These are phyloP conservation scores for Amyloporia xantha DNA, from an alignment of 768 basidiomycete genomes.

Conservation along the genomic window DNA sequence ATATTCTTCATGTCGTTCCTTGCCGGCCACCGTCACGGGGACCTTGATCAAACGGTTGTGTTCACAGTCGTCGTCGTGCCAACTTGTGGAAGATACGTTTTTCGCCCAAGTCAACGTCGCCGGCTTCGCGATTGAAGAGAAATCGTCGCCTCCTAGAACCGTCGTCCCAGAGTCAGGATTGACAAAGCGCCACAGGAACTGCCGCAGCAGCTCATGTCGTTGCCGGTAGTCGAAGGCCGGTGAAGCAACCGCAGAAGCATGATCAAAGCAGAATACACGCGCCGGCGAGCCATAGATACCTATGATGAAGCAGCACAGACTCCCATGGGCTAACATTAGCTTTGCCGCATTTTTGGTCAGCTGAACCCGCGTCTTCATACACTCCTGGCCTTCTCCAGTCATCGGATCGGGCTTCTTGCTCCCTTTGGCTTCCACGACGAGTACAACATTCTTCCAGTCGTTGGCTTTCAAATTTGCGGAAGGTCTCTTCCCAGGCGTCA, in stretches of 20 bases:
- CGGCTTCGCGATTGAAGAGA: not conserved
- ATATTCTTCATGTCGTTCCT: not conserved
- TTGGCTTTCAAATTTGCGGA: not conserved
- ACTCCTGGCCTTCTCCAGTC: not conserved
- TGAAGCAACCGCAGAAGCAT: constrained; percentile 5
- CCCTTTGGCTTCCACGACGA: not conserved
- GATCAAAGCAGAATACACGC: constrained; percentile 12
- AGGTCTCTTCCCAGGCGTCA: not conserved
- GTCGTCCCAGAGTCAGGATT: constrained; percentile 2
- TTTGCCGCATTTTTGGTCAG: constrained; percentile 6
- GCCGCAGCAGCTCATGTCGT: not conserved
- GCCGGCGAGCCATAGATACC: constrained; percentile 7
- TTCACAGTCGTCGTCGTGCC: not conserved
- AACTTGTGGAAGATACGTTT: not conserved
- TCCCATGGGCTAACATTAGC: constrained; percentile 7
- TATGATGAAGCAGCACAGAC: constrained; percentile 7
- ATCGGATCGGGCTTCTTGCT: not conserved
- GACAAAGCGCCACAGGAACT: constrained; percentile 12
- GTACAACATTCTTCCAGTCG: not conserved
- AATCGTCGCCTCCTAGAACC: not conserved
- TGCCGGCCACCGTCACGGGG: not conserved
- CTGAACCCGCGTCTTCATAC: not conserved
- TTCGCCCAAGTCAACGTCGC: not conserved
- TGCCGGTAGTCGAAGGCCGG: not conserved
- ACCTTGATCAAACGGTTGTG: not conserved